Conservation (phyloP, 2,329 filamentous ascomycete genomes). For the Xylariomycetidae sp. region DNA sequence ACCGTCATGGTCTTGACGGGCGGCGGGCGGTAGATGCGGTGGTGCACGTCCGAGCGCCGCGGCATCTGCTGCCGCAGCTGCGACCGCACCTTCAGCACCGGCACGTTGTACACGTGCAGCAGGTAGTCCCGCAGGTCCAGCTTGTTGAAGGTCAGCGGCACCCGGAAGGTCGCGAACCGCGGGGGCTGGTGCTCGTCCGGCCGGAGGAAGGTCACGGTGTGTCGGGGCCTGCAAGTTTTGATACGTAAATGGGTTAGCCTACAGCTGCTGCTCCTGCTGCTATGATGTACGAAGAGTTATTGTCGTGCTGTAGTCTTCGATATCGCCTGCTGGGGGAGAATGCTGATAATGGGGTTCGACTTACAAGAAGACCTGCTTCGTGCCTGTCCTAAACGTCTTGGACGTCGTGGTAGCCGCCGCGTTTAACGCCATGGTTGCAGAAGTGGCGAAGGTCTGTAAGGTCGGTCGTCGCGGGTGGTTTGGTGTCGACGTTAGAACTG, state of each 20-base stretch:
- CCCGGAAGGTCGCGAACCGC: slow-evolving; percentile 82
- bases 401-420: too few relatives aligned
- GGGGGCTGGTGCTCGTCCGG: slow-evolving; percentile 62
- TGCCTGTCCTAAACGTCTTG: too few relatives aligned
- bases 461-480: too few relatives aligned
- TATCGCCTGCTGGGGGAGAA: neutral
- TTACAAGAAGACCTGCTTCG: slow-evolving; percentile 29
- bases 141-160: slow-evolving; percentile 91
- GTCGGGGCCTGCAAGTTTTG: too few relatives aligned
- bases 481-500: too few relatives aligned
- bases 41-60: slow-evolving; percentile 42
- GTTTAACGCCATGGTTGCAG: too few relatives aligned
- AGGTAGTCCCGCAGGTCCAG: slow-evolving; percentile 96
- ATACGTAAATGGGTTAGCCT: too few relatives aligned
- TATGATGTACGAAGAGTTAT: too few relatives aligned
- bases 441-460: too few relatives aligned
- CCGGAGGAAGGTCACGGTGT: slow-evolving; percentile 74
- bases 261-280: too few relatives aligned
- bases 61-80: slow-evolving; percentile 66
- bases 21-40: slow-evolving; percentile 64
- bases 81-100: slow-evolving; percentile 68
- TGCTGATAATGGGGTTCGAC: slow-evolving; percentile 5
- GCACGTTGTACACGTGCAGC: slow-evolving; percentile 76
- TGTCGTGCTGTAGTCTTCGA: too few relatives aligned
- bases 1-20: slow-evolving; percentile 91